Evolutionary conservation across 192 early-diverging fungal species (phyloP).

Genomic region (Ambispora gerdemannii): DNA sequence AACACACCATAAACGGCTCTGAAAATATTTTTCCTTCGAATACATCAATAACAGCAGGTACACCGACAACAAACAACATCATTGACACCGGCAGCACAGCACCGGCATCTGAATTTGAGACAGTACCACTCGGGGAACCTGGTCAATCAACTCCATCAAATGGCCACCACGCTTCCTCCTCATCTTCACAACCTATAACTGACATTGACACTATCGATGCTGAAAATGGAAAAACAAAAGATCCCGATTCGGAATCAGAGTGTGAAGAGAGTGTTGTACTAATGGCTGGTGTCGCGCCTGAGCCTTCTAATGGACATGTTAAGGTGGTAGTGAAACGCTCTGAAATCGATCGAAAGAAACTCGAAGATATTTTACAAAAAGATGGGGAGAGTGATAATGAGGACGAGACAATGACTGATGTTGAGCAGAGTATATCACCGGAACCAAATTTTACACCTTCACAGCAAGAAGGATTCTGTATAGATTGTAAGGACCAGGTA

Average conservation of each 20-base stretch:
- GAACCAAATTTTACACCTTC: slow-evolving; percentile 34
- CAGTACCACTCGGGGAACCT: neutral
- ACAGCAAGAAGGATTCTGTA: slow-evolving; percentile 72
- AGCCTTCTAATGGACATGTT: neutral
- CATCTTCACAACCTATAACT: neutral
- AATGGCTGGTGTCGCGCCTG: neutral
- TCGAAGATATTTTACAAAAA: slow-evolving; percentile 39
- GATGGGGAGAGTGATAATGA: slow-evolving; percentile 38
- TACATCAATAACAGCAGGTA: too few species aligned
- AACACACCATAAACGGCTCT: too few species aligned
- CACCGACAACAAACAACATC: neutral
- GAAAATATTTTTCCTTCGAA: too few species aligned
- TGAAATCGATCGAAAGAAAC: neutral
- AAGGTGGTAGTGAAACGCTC: neutral
- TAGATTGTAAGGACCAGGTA: slow-evolving; percentile 83
- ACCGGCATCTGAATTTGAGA: neutral
- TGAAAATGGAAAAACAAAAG: too few species aligned
- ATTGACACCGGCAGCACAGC: neutral
- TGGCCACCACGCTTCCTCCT: neutral
- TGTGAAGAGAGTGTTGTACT: neutral
- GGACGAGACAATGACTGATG: slow-evolving; percentile 23
- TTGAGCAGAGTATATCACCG: neutral
- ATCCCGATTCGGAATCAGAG: too few species aligned
- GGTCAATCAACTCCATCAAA: neutral
- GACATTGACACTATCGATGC: neutral